Evolutionary conservation across 2,329 filamentous ascomycete species (phyloP), one percentile per base, ranked within the genome.

Genomic region (Fusarium proliferatum): DNA sequence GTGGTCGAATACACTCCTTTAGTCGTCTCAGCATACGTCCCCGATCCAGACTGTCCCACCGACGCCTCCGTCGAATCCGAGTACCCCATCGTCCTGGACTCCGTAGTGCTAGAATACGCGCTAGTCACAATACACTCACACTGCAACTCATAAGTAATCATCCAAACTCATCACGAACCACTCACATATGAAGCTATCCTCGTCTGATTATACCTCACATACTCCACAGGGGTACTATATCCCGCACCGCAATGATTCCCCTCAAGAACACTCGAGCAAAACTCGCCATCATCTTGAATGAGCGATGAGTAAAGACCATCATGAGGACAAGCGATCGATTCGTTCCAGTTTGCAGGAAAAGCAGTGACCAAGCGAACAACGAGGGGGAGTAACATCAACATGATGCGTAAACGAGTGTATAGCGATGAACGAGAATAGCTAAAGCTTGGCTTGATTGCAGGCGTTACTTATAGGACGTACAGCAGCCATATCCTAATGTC

Each of bases 281-380:
- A 82, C 1, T 71, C 58, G 33, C 66, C 61, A 2, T 78, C 79
- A n/a, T 79, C 65, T 30, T 64, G 60, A 10, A 71, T 48, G 12
- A 82, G 75, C 2, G 80, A 81, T 2, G 77, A 78, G 59, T 80
- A 82, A 15, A 82, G 75, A 7, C 71, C 67, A 55, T 82, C 80
- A 6, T 64, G 74, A 3, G 74, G 72, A 60, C 81, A 82, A 1
- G 75, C 60, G 9, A 52, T 38, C 12, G 72, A 73, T 8, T 57
- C 52, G 23, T 78, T 73, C 72, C 72, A 74, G 30, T 61, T 64
- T 26, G 63, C 59, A 3, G 43, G 76, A 30, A 66, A 76, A n/a
- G 33, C 65, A 53, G n/a, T 48, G 7, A 51, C 55, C 39, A 48
- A 36, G 41, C 30, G 51, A 69, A 59, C 58, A 52, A 69, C 10